These are phyloP conservation scores for Paracoccidioides brasiliensis DNA, from an alignment of 2,329 filamentous ascomycete species.

Conservation along the genomic window DNA sequence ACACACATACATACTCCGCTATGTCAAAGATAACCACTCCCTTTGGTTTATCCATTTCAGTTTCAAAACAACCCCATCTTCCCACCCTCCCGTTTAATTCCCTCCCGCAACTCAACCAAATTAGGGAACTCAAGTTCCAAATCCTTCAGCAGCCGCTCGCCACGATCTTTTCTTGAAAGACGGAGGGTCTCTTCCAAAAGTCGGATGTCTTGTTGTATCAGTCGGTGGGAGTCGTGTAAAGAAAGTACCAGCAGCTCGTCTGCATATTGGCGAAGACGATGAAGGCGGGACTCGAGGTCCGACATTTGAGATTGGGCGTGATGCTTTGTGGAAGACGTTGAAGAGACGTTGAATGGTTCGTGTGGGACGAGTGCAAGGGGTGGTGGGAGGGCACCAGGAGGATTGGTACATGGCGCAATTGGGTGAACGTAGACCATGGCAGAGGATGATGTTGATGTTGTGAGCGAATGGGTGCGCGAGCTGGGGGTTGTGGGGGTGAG, in stretches of 20 bases:
- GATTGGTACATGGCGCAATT: constrained; percentile 2
- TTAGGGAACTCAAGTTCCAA: constrained; percentile 10
- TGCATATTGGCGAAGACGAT: constrained; percentile 14
- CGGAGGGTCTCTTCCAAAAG: constrained; percentile 10
- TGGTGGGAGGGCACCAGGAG: neutral
- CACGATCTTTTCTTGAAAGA: constrained; percentile 8
- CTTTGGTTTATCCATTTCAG: neutral
- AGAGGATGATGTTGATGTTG: neutral
- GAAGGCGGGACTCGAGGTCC: constrained; percentile 13
- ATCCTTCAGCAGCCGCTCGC: constrained; percentile 7
- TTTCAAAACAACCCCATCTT: constrained; percentile 11
- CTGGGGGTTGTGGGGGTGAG: constrained; percentile 2
- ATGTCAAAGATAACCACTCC: neutral
- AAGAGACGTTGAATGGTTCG: neutral
- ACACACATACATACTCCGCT: neutral
- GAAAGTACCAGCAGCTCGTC: constrained; percentile 16
- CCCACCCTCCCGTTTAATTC: constrained; percentile 8
- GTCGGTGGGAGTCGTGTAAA: constrained; percentile 15
- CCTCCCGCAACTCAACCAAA: constrained; percentile 7
- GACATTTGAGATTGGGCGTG: constrained; percentile 6
- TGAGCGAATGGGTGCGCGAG: neutral
- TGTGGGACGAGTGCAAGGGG: neutral
- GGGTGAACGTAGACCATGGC: neutral
- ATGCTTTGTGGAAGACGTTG: constrained; percentile 1
- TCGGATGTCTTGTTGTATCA: constrained; percentile 13